These are phyloP conservation scores for Lachnellula hyalina DNA, from an alignment of 2,329 filamentous ascomycete genomes.

Conservation along the genomic window DNA sequence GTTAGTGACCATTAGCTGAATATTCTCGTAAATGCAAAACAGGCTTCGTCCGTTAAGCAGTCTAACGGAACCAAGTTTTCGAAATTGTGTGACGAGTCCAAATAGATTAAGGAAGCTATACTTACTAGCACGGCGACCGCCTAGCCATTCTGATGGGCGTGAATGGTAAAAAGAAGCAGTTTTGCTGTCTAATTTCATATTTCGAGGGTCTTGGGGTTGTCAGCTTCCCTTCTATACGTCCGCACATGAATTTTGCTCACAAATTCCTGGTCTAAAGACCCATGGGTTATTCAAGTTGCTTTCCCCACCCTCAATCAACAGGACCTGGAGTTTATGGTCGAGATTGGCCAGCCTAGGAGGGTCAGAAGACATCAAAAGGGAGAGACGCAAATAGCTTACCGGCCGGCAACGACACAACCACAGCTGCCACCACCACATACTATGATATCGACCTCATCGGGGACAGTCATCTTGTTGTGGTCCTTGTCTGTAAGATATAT, in stretches of 20 bases:
- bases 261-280: conserved; percentile 48
- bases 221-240: background rate
- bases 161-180: conserved; percentile 71
- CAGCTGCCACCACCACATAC: conserved; percentile 45
- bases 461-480: conserved; percentile 23
- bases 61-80: background rate
- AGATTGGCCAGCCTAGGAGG: conserved; percentile 44
- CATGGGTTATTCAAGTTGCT: conserved; percentile 47
- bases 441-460: conserved; percentile 45
- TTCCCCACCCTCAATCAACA: conserved; percentile 49
- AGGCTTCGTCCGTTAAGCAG: background rate
- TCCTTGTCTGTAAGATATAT: background rate
- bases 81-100: background rate
- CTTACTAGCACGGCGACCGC: conserved; percentile 44
- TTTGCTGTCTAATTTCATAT: conserved; percentile 41
- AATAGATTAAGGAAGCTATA: background rate
- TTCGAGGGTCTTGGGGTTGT: conserved; percentile 23
- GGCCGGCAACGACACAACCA: conserved; percentile 44
- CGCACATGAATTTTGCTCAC: conserved; percentile 37
- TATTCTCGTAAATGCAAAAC: too few relatives aligned
- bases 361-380: background rate
- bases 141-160: conserved; percentile 47
- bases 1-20: conserved; percentile 27
- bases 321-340: conserved; percentile 38
- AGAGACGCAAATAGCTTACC: conserved; percentile 22